Conservation (phyloP, 495 filamentous ascomycete genomes). For the Penicillium parvum region DNA sequence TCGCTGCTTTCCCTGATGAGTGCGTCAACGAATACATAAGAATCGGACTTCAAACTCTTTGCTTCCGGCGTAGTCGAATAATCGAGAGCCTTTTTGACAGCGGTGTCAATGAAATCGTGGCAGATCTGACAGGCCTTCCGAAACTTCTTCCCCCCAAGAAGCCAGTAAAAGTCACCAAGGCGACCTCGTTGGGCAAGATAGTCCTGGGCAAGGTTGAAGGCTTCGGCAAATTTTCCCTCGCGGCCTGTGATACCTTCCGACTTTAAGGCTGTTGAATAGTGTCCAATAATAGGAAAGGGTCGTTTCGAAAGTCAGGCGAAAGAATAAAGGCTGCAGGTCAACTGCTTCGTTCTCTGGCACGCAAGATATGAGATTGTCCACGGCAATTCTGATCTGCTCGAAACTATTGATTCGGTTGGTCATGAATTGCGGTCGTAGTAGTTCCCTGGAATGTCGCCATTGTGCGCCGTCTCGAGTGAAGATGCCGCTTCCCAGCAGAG, state of each 20-base stretch:
- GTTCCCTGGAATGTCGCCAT: slow-evolving; percentile 50
- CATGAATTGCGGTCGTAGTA: slow-evolving; percentile 33
- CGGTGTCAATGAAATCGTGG: slow-evolving; percentile 36
- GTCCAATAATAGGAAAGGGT: slow-evolving; percentile 48
- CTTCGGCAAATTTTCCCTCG: slow-evolving; percentile 20
- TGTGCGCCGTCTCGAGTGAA: slow-evolving; percentile 49
- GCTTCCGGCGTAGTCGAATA: background rate
- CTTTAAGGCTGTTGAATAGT: slow-evolving; percentile 31
- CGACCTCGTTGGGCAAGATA: slow-evolving; percentile 41
- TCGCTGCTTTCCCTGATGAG: slow-evolving; percentile 9
- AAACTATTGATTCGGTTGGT: background rate
- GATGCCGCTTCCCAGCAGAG: slow-evolving; percentile 50
- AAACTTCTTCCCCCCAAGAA: slow-evolving; percentile 41
- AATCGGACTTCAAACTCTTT: slow-evolving; percentile 1
- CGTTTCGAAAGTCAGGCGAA: slow-evolving; percentile 46
- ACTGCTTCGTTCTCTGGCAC: slow-evolving; percentile 22
- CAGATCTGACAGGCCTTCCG: slow-evolving; percentile 37
- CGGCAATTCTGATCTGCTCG: background rate
- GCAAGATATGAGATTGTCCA: slow-evolving; percentile 31
- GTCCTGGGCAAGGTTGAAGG: slow-evolving; percentile 46
- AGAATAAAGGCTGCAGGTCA: slow-evolving; percentile 49
- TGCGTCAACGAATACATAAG: slow-evolving; percentile 15
- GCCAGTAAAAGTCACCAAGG: slow-evolving; percentile 44
- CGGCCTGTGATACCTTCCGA: slow-evolving; percentile 4
- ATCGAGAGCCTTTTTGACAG: slow-evolving; percentile 23